Evolutionary conservation across 306 rosid genomes (phyloP).

Genomic region (Cicer cuneatum): DNA sequence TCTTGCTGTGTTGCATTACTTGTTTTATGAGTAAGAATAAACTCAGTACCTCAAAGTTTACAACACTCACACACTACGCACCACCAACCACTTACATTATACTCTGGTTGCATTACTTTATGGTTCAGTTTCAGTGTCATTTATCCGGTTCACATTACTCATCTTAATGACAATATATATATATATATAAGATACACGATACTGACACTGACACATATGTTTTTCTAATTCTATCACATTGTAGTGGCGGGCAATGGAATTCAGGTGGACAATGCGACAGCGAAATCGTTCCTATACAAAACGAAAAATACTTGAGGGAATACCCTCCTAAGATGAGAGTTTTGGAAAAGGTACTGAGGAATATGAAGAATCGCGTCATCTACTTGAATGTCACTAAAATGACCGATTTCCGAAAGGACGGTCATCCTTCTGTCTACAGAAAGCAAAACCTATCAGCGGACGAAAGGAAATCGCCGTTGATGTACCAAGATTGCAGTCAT

Average conservation of each 20-base stretch:
- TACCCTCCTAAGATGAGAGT: slow-evolving; percentile 78
- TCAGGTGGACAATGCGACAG: slow-evolving; percentile 86
- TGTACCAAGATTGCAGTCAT: slow-evolving; percentile 88
- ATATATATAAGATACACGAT: too few relatives aligned
- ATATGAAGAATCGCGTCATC: slow-evolving; percentile 78
- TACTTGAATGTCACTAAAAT: slow-evolving; percentile 80
- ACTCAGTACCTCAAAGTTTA: too few relatives aligned
- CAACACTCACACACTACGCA: too few relatives aligned
- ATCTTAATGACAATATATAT: too few relatives aligned
- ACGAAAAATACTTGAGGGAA: slow-evolving; percentile 66
- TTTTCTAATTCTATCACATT: slow-evolving; percentile 28
- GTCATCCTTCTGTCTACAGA: slow-evolving; percentile 88
- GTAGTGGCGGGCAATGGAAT: slow-evolving; percentile 97
- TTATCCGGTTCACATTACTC: neutral
- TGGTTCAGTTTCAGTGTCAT: slow-evolving; percentile 6
- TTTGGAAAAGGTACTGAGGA: slow-evolving; percentile 70
- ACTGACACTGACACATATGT: neutral
- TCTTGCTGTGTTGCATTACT: neutral
- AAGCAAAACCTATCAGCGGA: slow-evolving; percentile 58
- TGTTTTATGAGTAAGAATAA: too few relatives aligned
- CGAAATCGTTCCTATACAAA: slow-evolving; percentile 72
- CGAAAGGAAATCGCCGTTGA: slow-evolving; percentile 66
- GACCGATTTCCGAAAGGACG: slow-evolving; percentile 92
- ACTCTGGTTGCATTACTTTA: neutral
- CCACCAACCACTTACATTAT: too few relatives aligned